These are phyloP conservation scores for Tulasnella sp. DNA, from an alignment of 768 basidiomycete species.

Conservation along the genomic window DNA sequence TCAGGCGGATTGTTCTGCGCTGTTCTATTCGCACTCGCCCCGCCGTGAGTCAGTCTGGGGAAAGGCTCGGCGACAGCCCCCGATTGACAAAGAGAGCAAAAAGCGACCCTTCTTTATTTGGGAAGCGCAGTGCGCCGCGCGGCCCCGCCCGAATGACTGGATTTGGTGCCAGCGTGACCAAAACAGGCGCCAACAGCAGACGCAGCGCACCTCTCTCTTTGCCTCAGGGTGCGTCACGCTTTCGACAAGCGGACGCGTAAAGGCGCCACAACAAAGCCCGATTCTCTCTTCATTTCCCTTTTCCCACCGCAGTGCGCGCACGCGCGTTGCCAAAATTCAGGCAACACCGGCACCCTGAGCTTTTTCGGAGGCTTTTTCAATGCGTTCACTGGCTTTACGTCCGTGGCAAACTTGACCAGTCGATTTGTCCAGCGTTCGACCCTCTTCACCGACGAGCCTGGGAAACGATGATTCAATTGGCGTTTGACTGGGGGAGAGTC, in stretches of 20 bases:
- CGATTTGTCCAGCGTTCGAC: background rate
- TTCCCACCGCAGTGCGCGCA: no score
- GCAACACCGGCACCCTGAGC: background rate
- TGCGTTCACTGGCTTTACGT: background rate
- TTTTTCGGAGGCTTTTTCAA: background rate
- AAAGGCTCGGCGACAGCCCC: constrained; percentile 2
- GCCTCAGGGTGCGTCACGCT: background rate
- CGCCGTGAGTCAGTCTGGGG: background rate
- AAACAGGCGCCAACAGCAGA: background rate
- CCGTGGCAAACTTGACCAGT: background rate
- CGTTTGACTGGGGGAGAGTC: background rate
- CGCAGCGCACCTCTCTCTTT: background rate
- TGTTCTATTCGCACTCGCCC: background rate
- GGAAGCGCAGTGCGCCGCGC: background rate
- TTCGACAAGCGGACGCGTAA: no score
- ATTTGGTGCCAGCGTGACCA: background rate
- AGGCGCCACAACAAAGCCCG: constrained; percentile 3
- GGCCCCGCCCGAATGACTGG: background rate
- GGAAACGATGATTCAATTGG: constrained; percentile 16
- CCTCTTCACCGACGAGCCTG: constrained; percentile 13
- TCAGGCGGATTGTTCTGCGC: background rate
- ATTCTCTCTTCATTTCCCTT: constrained; percentile 1
- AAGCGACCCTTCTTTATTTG: constrained; percentile 2
- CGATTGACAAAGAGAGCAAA: background rate
- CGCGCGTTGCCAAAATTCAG: background rate